phyloP scores from a whole-genome alignment of 192 early-diverging fungal genomes.

The Backusella morwellensis region DNA sequence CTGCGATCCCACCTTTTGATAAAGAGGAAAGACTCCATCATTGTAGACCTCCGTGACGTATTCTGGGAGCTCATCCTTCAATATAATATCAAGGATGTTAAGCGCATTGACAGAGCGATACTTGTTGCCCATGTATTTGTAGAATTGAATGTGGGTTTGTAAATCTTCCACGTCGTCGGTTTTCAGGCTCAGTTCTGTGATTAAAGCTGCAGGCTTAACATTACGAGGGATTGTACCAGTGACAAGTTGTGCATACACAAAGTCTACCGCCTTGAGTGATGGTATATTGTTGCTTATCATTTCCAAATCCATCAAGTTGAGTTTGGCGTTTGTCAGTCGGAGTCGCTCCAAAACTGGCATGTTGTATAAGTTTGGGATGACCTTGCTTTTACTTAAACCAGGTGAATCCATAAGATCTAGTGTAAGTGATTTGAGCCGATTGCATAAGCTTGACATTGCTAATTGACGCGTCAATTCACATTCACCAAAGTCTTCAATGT shows the following conservation, averaged over 20 bases:
- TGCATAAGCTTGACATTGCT: neutral
- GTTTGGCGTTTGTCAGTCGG: too few relatives aligned
- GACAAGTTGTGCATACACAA: too few relatives aligned
- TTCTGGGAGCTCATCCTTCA: neutral
- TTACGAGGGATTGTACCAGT: too few relatives aligned
- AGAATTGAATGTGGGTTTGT: neutral
- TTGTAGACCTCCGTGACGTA: neutral
- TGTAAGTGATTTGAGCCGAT: neutral
- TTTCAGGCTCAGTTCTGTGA: neutral
- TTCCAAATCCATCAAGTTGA: too few relatives aligned
- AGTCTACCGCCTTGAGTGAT: too few relatives aligned
- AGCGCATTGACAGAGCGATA: neutral
- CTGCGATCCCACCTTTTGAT: neutral
- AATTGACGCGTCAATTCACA: neutral
- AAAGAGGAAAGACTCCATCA: neutral
- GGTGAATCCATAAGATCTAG: too few relatives aligned
- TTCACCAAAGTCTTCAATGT: neutral
- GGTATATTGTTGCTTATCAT: too few relatives aligned
- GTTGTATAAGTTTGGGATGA: too few relatives aligned
- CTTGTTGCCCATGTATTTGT: neutral
- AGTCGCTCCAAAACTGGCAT: too few relatives aligned
- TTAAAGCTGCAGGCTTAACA: too few relatives aligned
- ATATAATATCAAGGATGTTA: neutral
- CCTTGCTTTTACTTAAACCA: too few relatives aligned
- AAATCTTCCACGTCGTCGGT: neutral